Base-by-base conservation (phyloP, 495 filamentous ascomycete genomes). In the Penicillium maclennaniae region DNA sequence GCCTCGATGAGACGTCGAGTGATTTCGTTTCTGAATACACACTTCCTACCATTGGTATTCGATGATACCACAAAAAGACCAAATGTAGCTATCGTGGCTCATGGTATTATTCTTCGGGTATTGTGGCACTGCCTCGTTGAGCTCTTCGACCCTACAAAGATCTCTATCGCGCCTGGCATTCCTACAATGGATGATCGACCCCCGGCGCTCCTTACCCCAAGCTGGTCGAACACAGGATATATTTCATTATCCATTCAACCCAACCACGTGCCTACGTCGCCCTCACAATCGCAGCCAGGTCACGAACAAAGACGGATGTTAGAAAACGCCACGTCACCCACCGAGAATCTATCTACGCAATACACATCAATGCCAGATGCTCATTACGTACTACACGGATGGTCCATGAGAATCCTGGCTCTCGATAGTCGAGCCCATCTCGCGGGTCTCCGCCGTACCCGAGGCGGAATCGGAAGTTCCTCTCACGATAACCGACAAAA, bases 21-120 rank as follows among this genome's bases (percentile, higher is more conserved):
- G 3, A 76, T 84, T 41, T 61, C 49, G 0, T 95, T 95, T 59
- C 66, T 95, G 15, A 69, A 83, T 37, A 61, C 65, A 1, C 72
- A 85, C 56, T 71, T 93, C 0, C 54, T 78, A 4, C 86, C 85
- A 19, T 49, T 86, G 19, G 34, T 91, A 12, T 61, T 74, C 19
- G 59, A 63, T 10, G 55, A 66, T 0, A 31, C 61, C 19, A 50
- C 55, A 10, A 46, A 47, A 5, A 53, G 60, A 7, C 23, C 64
- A n/a, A 61, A 71, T 1, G 66, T 92, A 10, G 85, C 82, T 19
- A 69, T 92, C 21, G 87, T 92, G 15, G 83, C 89, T 12, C 91
- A 96, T 63, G 91, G 91, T 37, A 83, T 92, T 26, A 83, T 95
- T 20, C 79, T 95, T 1, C 80, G 79, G 19, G 71, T 81, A 19